Percentiles rank a stretch among this genome's conserved stretches.
Evolutionary conservation across 169 alveolate genomes (phyloP).

Genomic region (Babesia caballi): DNA sequence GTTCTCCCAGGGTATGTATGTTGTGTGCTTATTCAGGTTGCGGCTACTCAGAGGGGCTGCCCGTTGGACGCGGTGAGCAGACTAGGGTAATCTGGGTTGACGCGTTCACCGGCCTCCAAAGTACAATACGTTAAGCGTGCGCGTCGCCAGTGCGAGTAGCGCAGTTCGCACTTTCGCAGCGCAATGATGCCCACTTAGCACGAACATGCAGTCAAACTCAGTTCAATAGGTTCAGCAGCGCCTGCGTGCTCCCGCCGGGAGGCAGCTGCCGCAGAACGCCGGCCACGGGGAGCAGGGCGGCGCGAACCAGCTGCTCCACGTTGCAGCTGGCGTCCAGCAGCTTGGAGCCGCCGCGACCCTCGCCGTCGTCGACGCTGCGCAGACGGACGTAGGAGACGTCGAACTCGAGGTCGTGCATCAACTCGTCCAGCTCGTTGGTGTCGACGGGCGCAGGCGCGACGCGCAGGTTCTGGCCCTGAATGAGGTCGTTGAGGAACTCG

Average conservation of each 20-base stretch:
- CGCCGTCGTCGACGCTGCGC: conserved; percentile 31
- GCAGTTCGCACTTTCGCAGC: no score
- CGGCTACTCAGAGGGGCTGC: no score
- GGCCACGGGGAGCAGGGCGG: conserved; percentile 20
- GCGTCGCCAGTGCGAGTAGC: no score
- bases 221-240: conserved; percentile 17
- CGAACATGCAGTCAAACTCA: no score
- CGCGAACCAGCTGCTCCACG: conserved; percentile 44
- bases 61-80: no score
- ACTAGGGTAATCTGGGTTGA: no score
- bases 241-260: conserved; percentile 3
- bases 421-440: conserved; percentile 20
- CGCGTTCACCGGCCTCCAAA: no score
- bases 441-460: conserved; percentile 33
- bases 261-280: conserved; percentile 16
- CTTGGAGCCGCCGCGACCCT: conserved; percentile 21
- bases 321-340: conserved; percentile 41
- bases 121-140: no score
- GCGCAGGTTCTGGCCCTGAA: conserved; percentile 43
- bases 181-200: no score
- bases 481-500: conserved; percentile 44
- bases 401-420: conserved; percentile 38
- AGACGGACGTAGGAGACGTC: conserved; percentile 55
- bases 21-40: no score
- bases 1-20: no score